phyloP scores from a whole-genome alignment of 2,329 filamentous ascomycete genomes.

The Helminthosporium solani region DNA sequence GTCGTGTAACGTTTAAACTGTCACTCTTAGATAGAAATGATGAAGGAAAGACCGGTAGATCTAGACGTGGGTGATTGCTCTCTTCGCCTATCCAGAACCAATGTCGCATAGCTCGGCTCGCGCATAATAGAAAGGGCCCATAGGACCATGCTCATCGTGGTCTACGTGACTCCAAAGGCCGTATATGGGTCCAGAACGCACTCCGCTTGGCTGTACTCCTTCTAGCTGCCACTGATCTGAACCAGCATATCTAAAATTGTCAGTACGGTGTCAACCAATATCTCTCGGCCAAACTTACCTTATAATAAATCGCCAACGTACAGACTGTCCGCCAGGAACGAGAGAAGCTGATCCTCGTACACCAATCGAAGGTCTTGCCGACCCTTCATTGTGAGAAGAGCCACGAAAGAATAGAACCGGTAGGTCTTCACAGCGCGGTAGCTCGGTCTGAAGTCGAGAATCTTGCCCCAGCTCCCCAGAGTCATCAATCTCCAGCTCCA shows the following conservation, averaged over 20 bases:
- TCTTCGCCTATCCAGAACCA: not conserved
- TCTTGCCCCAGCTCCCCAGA: constrained; percentile 18
- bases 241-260: constrained; percentile 16
- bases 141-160: constrained; percentile 20
- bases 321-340: constrained; percentile 15
- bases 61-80: not conserved
- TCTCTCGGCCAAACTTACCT: constrained; percentile 6
- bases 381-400: constrained; percentile 10
- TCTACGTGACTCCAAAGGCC: constrained; percentile 26
- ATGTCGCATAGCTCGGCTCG: constrained; percentile 11
- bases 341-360: constrained; percentile 20
- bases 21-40: not conserved
- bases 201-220: constrained; percentile 25
- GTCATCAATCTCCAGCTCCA: constrained; percentile 15
- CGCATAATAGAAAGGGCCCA: constrained; percentile 20
- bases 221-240: constrained; percentile 29
- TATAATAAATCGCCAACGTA: constrained; percentile 28
- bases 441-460: constrained; percentile 12
- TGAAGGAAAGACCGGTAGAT: not conserved
- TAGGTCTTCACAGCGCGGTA: constrained; percentile 24
- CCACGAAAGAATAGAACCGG: constrained; percentile 24
- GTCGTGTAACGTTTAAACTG: not conserved
- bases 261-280: not conserved
- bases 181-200: constrained; percentile 25
- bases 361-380: constrained; percentile 10